Evolutionary conservation across 2,329 filamentous ascomycete genomes (phyloP), one percentile per base, ranked within the genome.

Genomic region (Claviceps sorghi): DNA sequence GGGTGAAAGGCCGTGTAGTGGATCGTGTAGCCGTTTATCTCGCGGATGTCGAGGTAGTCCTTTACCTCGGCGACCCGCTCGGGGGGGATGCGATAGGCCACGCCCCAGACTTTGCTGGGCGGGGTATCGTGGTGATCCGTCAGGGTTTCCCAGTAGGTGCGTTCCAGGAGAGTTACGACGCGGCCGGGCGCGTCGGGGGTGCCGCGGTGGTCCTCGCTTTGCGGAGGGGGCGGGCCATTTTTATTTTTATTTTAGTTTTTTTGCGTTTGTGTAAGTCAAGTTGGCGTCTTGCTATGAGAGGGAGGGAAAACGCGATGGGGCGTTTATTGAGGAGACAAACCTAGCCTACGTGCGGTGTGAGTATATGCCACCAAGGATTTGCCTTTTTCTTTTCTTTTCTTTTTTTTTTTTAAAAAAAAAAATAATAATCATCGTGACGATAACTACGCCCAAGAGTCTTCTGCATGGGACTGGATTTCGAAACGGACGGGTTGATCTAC

Each of bases 21-120:
- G 58, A 95, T 94, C 51, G 83, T 87, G 69, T 98, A 98, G 29
- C 93, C 93, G 70, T 97, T 95, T 64, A 97, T 95, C 69, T 98
- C 93, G 46, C 93, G 84, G 58, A 96, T 91, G 67, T 97, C 90
- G 48, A 98, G 86, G 66, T 96, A 96, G 54, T 83, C 78, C 59
- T 87, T 84, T 4, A 96, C 91, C 69, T 91, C 84, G 55, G 81
- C 76, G 22, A 94, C 88, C 58, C 82, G 78, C 2, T 79, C 73
- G 7, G 82, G 68, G 30, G 77, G 74, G 67, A 95, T 91, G 63
- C 91, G 86, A 71, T 96, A 94, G 57, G 91, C 93, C 17, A 88
- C 86, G 53, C 93, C 93, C 90, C 90, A 97, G 60, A 96, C 88
- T 60, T 71, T 76, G 51, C 79, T 78, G 53, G 77, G 78, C 30